phyloP scores from a whole-genome alignment of 495 filamentous ascomycete genomes.

The Neurospora sp. region DNA sequence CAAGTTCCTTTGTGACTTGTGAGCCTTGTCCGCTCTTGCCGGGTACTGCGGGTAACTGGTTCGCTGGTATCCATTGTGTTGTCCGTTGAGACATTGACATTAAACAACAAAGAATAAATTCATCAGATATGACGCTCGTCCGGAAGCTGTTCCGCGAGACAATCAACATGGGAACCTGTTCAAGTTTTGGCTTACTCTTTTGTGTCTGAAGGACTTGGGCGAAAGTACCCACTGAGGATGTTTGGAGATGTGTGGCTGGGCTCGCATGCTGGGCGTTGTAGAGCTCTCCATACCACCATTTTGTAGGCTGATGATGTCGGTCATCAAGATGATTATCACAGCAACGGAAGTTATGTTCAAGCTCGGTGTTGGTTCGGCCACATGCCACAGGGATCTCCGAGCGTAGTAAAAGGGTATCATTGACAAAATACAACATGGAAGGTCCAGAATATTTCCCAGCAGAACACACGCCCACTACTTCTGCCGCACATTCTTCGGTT shows the following conservation, averaged over 20 bases:
- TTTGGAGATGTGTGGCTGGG: not conserved
- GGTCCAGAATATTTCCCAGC: no score
- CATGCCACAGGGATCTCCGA: not conserved
- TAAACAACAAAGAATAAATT: not conserved
- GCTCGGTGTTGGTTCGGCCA: not conserved
- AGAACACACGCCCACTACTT: slow-evolving; percentile 17
- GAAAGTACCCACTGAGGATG: not conserved
- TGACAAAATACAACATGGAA: not conserved
- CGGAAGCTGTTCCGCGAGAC: not conserved
- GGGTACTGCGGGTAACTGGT: not conserved
- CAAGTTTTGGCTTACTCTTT: not conserved
- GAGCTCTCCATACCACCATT: not conserved
- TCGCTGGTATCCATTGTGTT: not conserved
- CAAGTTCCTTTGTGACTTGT: not conserved
- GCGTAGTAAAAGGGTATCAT: slow-evolving; percentile 10
- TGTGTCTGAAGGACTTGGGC: not conserved
- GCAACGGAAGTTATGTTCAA: not conserved
- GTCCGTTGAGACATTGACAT: not conserved
- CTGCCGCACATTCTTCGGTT: slow-evolving; percentile 62
- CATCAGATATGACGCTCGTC: not conserved
- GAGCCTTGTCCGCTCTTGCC: not conserved
- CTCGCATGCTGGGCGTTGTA: not conserved
- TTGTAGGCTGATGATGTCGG: not conserved
- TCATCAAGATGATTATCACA: not conserved
- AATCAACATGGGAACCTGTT: not conserved